Base-by-base conservation (phyloP, 2,329 filamentous ascomycete genomes). In the Fusarium protoensiforme region DNA sequence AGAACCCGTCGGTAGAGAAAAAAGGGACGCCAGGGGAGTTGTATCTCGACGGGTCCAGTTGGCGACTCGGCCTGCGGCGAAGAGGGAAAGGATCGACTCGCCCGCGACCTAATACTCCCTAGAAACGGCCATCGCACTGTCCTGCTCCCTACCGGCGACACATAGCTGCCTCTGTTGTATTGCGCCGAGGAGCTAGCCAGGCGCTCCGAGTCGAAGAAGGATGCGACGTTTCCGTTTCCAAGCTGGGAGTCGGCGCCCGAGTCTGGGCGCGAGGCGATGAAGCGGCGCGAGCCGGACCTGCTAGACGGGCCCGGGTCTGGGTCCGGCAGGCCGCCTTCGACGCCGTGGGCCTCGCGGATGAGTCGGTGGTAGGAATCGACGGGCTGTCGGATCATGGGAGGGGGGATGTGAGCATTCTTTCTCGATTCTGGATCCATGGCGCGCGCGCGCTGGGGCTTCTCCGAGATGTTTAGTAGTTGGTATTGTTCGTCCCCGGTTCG, bases 1-100 rank as follows among this genome's bases (percentile, higher is more conserved):
- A 84, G 62, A 14, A 82, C 71, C 38, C 78, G 76, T 22, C 82
- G 76, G 33, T 78, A 78, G 4, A 84, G 80, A 64, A 82, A 83
- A 16, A 79, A 72, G 2, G 82, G 83, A 13, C 82, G 78, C 78
- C 81, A 84, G 11, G 79, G 79, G 0, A 83, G 67, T 10, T 75
- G 51, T 9, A 78, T 74, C 10, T 81, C 77, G 41, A 77, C 63
- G n/a, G 80, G 61, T 5, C 77, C 72, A 9, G 72, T 68, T 53
- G 61, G 66, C 1, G 63, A 66, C 18, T 65, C 61, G 16, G 64
- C 57, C 53, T 27, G 41, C 1, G 74, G 68, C 10, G 75, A 67
- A 35, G 67, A 41, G 18, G 72, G 65, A 2, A 73, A 59, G 7
- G 74, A 74, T 38, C 68, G 61, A 38, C 74, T 76, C 10, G 43